Evolutionary conservation across 768 basidiomycete species (phyloP).

Genomic region (Kwoniella sp.): DNA sequence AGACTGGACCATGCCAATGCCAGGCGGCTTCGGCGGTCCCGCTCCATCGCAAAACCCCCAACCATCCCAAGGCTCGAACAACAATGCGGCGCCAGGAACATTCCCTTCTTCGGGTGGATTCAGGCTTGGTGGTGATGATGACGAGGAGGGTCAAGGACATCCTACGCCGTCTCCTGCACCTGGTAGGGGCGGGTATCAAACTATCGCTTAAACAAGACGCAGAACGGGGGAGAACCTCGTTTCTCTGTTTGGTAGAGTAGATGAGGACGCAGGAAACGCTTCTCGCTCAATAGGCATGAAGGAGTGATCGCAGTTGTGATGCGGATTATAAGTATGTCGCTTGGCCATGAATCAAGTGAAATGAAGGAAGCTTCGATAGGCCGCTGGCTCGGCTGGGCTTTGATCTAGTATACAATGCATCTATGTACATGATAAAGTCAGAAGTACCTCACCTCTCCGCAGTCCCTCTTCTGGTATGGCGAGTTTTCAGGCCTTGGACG

Average conservation of each 20-base stretch:
- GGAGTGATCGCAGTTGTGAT: too few species aligned
- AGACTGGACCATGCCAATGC: constrained; percentile 45
- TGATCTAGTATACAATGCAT: neutral
- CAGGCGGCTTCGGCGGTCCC: constrained; percentile 32
- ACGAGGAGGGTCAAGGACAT: constrained; percentile 23
- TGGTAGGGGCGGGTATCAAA: constrained; percentile 45
- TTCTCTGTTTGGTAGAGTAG: too few species aligned
- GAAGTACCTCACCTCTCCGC: too few species aligned
- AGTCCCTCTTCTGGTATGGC: too few species aligned
- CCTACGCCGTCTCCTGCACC: constrained; percentile 37
- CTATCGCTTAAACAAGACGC: constrained; percentile 31
- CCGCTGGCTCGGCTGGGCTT: neutral
- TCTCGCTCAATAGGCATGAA: too few species aligned
- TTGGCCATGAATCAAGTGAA: neutral
- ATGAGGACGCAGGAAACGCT: too few species aligned
- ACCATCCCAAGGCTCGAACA: neutral
- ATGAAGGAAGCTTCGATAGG: too few species aligned
- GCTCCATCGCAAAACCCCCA: neutral
- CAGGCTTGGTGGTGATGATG: constrained; percentile 49
- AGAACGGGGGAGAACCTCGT: too few species aligned
- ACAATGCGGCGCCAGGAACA: constrained; percentile 18
- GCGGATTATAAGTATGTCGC: too few species aligned
- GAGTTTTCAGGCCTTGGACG: too few species aligned
- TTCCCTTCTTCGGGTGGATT: constrained; percentile 50
- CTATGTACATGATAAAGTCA: too few species aligned